A percentile compares a stretch with the other conserved stretches of the same genome.
Evolutionary conservation across 2,329 filamentous ascomycete genomes (phyloP).

Genomic region (Penicillium italicum): DNA sequence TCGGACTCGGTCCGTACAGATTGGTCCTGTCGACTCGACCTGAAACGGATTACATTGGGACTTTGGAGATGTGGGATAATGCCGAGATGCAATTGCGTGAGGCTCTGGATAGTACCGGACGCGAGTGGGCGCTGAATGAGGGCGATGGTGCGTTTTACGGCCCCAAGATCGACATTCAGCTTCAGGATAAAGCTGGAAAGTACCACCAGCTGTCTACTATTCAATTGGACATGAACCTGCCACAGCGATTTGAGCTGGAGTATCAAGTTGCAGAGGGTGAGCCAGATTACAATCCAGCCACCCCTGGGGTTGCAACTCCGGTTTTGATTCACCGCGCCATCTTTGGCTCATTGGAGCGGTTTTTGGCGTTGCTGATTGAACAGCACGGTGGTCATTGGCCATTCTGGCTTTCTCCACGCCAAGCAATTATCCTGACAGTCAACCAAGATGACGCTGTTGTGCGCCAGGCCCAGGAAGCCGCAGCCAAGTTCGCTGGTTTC

Average conservation of each 20-base stretch:
- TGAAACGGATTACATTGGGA: slow-evolving; percentile 72
- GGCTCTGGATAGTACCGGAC: slow-evolving; percentile 61
- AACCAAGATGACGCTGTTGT: slow-evolving; percentile 51
- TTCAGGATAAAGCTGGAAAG: slow-evolving; percentile 75
- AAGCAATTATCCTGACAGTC: slow-evolving; percentile 70
- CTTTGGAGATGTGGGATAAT: slow-evolving; percentile 63
- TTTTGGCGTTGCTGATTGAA: slow-evolving; percentile 82
- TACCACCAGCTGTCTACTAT: slow-evolving; percentile 87
- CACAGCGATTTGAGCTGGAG: slow-evolving; percentile 72
- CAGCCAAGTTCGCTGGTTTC: slow-evolving; percentile 50
- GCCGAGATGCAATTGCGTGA: slow-evolving; percentile 65
- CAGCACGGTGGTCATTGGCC: slow-evolving; percentile 77
- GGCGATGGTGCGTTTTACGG: slow-evolving; percentile 89
- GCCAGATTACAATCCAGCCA: slow-evolving; percentile 39
- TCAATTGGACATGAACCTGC: slow-evolving; percentile 85
- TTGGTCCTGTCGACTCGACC: slow-evolving; percentile 77
- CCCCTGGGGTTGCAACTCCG: slow-evolving; percentile 60
- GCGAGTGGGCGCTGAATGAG: slow-evolving; percentile 69
- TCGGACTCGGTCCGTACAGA: slow-evolving; percentile 69
- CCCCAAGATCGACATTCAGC: slow-evolving; percentile 83
- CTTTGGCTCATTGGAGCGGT: slow-evolving; percentile 76
- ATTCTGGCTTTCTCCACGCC: slow-evolving; percentile 82
- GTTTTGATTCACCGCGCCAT: slow-evolving; percentile 84
- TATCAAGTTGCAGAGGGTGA: slow-evolving; percentile 57
- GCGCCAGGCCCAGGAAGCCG: slow-evolving; percentile 49